Base-by-base conservation (phyloP, 495 filamentous ascomycete genomes). In the Aspergillus sclerotioniger region DNA sequence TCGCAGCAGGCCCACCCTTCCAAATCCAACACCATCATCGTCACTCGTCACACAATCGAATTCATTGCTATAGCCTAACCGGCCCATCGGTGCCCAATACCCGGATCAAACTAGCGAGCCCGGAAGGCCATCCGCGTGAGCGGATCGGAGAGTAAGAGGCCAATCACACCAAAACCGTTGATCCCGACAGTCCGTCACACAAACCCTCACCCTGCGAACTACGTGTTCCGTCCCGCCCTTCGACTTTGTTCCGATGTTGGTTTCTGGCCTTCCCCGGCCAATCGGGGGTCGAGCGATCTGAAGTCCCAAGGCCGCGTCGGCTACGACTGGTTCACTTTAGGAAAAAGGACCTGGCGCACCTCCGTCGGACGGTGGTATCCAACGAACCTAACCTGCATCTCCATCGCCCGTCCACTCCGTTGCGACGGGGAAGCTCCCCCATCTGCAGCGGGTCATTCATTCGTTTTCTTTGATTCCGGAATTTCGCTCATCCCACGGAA, bases 121-220 rank as follows among this genome's bases (percentile, higher is more conserved):
- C 47, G 47, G 47, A 50, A 50, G 13, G 47, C 47, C 21, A 50
- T 50, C 47, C 47, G 47, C 47, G 25, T 50, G 47, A 50, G 21
- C 47, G 47, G 47, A 50, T 50, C 47, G 47, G 47, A 50, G 47
- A 50, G 47, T 50, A 50, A 50, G 25, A 50, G 8, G 47, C 47
- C 47, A 50, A 50, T 50, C 47, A 50, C 21, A 16, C 47, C 47
- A 50, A 12, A 50, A 50, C 47, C 47, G 47, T 50, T 50, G 47
- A 50, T 50, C 47, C 47, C 47, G 47, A 50, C 47, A 32, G 47
- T 31, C 25, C 47, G 47, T 50, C 47, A 50, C 47, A 50, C 25
- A 50, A 49, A 49, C 47, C 37, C 37, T 41, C 37, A 41, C 10
- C 37, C 47, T 50, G 47, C 47, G 47, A 50, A 50, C 47, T 50